Evolutionary conservation across 495 filamentous ascomycete genomes (phyloP).

Genomic region (Hypoxylon rickii): DNA sequence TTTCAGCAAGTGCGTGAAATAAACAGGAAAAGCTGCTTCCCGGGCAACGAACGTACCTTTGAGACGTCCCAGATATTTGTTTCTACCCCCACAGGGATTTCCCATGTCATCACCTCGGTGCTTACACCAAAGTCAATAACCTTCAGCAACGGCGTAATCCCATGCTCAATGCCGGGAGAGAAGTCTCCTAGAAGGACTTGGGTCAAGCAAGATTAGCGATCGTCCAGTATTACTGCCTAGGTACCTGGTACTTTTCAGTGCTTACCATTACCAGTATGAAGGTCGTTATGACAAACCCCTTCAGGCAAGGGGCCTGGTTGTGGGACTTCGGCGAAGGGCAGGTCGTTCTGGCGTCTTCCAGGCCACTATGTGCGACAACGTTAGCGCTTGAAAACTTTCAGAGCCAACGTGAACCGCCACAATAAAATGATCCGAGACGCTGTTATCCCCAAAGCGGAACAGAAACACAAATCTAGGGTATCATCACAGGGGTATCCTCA

Average conservation of each 20-base stretch:
- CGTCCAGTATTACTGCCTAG: not conserved
- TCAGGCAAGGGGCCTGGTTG: not conserved
- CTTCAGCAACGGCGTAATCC: conserved; percentile 18
- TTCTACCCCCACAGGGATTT: not conserved
- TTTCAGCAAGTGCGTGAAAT: not conserved
- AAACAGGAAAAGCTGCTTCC: not conserved
- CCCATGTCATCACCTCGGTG: not conserved
- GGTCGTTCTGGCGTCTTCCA: not conserved
- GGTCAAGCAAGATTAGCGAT: not conserved
- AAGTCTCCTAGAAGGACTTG: conserved; percentile 16
- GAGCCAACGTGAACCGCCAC: not conserved
- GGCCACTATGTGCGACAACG: conserved; percentile 10
- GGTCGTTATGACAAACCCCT: not conserved
- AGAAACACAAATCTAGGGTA: not conserved
- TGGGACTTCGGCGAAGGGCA: not conserved
- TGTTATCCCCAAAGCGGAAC: not conserved
- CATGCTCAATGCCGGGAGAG: conserved; percentile 1
- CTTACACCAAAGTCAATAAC: conserved; percentile 20
- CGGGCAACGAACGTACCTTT: conserved; percentile 6
- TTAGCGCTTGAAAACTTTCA: not conserved
- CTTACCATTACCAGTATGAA: conserved; percentile 18
- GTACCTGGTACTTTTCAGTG: no score
- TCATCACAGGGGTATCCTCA: no score
- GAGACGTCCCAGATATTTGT: conserved; percentile 1
- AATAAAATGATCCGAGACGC: not conserved